phyloP scores from a whole-genome alignment of 805 yeast species.

The Ogataea zsoltii region DNA sequence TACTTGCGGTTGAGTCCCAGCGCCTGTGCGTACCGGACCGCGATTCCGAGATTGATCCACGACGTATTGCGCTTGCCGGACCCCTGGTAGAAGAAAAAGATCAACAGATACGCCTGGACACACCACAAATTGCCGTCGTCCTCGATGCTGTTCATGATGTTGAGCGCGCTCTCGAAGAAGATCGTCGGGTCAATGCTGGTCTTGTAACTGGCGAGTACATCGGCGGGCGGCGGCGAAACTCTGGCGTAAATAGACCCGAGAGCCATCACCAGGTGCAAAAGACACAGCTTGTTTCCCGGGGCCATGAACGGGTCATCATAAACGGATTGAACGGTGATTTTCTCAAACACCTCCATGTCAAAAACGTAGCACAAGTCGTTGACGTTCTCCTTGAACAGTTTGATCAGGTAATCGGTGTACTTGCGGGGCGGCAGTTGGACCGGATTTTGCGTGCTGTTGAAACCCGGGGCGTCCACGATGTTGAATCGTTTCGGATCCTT shows the following conservation, averaged over 20 bases:
- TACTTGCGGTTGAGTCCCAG: slow-evolving; percentile 42
- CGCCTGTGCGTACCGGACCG: slow-evolving; percentile 44
- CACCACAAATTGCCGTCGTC: slow-evolving; percentile 45
- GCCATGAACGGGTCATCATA: slow-evolving; percentile 35
- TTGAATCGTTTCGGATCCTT: slow-evolving; percentile 39
- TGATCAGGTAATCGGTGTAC: slow-evolving; percentile 34
- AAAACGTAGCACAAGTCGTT: slow-evolving; percentile 42
- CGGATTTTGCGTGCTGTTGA: slow-evolving; percentile 22
- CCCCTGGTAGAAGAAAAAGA: slow-evolving; percentile 41
- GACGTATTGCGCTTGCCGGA: slow-evolving; percentile 42
- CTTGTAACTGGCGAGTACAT: slow-evolving; percentile 8
- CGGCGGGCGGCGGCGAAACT: slow-evolving; percentile 9
- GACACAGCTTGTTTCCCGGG: slow-evolving; percentile 31
- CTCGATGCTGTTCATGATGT: slow-evolving; percentile 30
- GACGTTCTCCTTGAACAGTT: slow-evolving; percentile 39
- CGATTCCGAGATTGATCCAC: slow-evolving; percentile 44
- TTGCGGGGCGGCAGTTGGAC: slow-evolving; percentile 32
- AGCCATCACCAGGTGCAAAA: slow-evolving; percentile 42
- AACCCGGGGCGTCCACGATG: slow-evolving; percentile 39
- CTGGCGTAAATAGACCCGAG: slow-evolving; percentile 41
- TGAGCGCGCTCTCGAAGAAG: slow-evolving; percentile 39
- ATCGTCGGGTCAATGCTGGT: slow-evolving; percentile 29
- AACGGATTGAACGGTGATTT: slow-evolving; percentile 30
- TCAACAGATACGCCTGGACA: slow-evolving; percentile 41
- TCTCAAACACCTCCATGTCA: slow-evolving; percentile 36